phyloP scores from a whole-genome alignment of 768 basidiomycete genomes.

The Naganishia kalamii region DNA sequence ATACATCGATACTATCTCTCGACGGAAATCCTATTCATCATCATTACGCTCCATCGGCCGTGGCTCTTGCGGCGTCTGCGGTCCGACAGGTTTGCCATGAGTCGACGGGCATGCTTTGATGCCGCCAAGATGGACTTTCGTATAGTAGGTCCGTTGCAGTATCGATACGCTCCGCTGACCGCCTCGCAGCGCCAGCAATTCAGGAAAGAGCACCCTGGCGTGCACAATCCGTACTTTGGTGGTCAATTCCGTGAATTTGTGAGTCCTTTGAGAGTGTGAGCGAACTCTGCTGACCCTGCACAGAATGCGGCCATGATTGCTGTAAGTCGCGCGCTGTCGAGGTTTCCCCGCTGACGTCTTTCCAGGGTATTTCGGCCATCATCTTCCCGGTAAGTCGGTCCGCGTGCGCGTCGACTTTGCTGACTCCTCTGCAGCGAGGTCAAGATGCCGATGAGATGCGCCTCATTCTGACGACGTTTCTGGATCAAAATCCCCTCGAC shows the following conservation, averaged over 20 bases:
- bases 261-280: constrained; percentile 16
- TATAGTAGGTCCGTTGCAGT: constrained; percentile 46
- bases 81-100: constrained; percentile 73
- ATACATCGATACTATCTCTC: constrained; percentile 81
- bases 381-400: constrained; percentile 35
- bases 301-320: constrained; percentile 45
- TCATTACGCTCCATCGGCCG: constrained; percentile 55
- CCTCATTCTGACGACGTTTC: constrained; percentile 36
- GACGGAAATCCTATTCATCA: constrained; percentile 60
- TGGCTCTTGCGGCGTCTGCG: constrained; percentile 73
- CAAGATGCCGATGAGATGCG: constrained; percentile 41
- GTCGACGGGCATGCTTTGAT: constrained; percentile 80
- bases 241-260: constrained; percentile 44
- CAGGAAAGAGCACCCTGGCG: constrained; percentile 39
- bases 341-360: neutral
- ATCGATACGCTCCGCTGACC: neutral
- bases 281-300: neutral
- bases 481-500: constrained; percentile 40
- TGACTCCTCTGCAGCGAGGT: constrained; percentile 24
- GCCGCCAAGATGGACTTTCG: constrained; percentile 81
- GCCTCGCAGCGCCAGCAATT: constrained; percentile 38
- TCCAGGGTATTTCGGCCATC: constrained; percentile 38
- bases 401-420: neutral
- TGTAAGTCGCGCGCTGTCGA: constrained; percentile 22
- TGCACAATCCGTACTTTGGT: constrained; percentile 41